Evolutionary conservation across 441 rosid species (phyloP).

Genomic region (Gossypium trilobum): DNA sequence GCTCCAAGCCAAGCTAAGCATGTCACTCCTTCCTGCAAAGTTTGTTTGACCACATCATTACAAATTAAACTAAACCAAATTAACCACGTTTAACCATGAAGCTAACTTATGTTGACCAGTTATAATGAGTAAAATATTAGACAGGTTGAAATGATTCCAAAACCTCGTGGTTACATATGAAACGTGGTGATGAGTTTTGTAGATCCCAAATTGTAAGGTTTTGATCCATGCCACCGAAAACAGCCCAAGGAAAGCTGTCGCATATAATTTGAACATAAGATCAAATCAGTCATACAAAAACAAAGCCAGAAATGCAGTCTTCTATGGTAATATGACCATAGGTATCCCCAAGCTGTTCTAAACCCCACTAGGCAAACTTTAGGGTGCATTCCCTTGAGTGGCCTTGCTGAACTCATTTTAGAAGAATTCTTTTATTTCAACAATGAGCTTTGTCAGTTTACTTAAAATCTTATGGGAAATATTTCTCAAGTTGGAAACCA

Average conservation of each 20-base stretch:
- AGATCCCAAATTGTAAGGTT: constrained; percentile 81
- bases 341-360: not conserved
- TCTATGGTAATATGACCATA: not conserved
- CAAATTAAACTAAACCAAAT: not conserved
- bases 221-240: constrained; percentile 76
- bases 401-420: not conserved
- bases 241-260: constrained; percentile 60
- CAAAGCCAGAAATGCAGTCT: not conserved
- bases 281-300: not conserved
- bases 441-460: not conserved
- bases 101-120: not conserved
- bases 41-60: not conserved
- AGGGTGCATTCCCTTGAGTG: not conserved
- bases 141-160: not conserved
- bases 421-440: not conserved
- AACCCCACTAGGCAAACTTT: not conserved
- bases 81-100: not conserved
- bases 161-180: constrained; percentile 70
- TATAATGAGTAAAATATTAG: not conserved
- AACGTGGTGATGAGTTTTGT: constrained; percentile 56
- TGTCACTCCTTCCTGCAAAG: constrained; percentile 59
- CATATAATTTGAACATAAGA: not conserved
- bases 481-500: not conserved
- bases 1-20: constrained; percentile 66
- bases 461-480: not conserved